Base-by-base conservation (phyloP, 2,329 filamentous ascomycete species). In the Aureobasidium melanogenum region DNA sequence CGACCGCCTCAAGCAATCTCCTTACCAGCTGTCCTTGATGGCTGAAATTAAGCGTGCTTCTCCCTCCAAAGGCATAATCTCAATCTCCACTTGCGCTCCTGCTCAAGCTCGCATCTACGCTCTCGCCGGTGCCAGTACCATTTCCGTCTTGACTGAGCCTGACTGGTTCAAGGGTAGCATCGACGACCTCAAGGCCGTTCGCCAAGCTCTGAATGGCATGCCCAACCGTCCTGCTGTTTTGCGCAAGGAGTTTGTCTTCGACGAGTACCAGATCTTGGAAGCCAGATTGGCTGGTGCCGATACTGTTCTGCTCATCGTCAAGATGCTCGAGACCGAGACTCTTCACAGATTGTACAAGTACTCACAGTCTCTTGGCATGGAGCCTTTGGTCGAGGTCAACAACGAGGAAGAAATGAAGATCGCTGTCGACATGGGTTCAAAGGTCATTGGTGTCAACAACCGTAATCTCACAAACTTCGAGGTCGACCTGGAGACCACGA, bases 151-250 rank as follows among this genome's bases (percentile, higher is more conserved):
- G 50, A 99, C 94, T 0, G 94, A 99, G 75, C 94, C 95, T 0
- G 89, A 97, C 71, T 99, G 94, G 94, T 99, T 99, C 80, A 97
- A 97, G 77, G 94, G 94, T 51, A 96, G 88, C 74, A 92, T 99
- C 63, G 93, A 99, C 62, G 94, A 99, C 72, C 78, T 99, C 59
- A 85, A 89, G 63, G 85, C 88, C 36, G 94, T 97, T 32, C 85
- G 94, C 47, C 89, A 93, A 73, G 91, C 89, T 52, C 78, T 99
- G n/a, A 85, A 91, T 68, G 88, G 88, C 14, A 91, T 99, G 87
- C 87, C 90, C 1, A 95, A 97, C 72, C 84, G 94, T 57, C 95
- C 94, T 2, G 95, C 93, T 1, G 84, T 99, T 14, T 78, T 99
- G 32, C 86, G 95, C 26, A 99, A 99, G 72, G 94, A 99, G 68